Conservation (phyloP, 495 filamentous ascomycete genomes). For the Cairneyella variabilis region DNA sequence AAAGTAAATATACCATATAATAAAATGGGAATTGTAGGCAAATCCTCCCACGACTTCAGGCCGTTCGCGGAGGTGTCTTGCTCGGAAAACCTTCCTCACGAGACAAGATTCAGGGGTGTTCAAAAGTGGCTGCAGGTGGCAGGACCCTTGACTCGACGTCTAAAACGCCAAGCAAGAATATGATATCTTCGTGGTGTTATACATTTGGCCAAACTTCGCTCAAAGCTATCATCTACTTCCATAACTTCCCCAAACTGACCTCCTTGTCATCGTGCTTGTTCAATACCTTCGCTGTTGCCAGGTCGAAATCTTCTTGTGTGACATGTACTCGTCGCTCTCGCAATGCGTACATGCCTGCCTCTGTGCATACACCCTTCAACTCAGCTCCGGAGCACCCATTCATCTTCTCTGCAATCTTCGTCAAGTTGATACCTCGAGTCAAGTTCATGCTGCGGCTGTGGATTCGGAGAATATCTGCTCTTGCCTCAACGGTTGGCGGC, state of each 20-base stretch:
- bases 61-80: too few species aligned
- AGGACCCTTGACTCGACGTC: too few species aligned
- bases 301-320: slow-evolving; percentile 98
- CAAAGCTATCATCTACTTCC: slow-evolving; percentile 88
- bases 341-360: slow-evolving; percentile 96
- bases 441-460: slow-evolving; percentile 98
- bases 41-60: too few species aligned
- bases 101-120: too few species aligned
- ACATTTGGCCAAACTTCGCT: too few species aligned
- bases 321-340: slow-evolving; percentile 95
- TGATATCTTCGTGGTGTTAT: too few species aligned
- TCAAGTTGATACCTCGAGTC: slow-evolving; percentile 94
- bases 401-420: slow-evolving; percentile 99
- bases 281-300: slow-evolving; percentile 97
- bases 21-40: too few species aligned
- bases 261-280: slow-evolving; percentile 99
- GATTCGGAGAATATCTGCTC: slow-evolving; percentile 96
- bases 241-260: slow-evolving; percentile 81
- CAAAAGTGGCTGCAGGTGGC: too few species aligned
- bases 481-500: slow-evolving; percentile 92
- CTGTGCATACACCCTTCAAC: slow-evolving; percentile 94
- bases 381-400: slow-evolving; percentile 97
- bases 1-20: too few species aligned
- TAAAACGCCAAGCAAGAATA: too few species aligned
- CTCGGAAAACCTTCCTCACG: too few species aligned